A percentile compares a stretch with the other conserved stretches of the same genome.
These are phyloP conservation scores for Musa balbisiana DNA, from an alignment of 202 grass and related monocot genomes.

Conservation along the genomic window DNA sequence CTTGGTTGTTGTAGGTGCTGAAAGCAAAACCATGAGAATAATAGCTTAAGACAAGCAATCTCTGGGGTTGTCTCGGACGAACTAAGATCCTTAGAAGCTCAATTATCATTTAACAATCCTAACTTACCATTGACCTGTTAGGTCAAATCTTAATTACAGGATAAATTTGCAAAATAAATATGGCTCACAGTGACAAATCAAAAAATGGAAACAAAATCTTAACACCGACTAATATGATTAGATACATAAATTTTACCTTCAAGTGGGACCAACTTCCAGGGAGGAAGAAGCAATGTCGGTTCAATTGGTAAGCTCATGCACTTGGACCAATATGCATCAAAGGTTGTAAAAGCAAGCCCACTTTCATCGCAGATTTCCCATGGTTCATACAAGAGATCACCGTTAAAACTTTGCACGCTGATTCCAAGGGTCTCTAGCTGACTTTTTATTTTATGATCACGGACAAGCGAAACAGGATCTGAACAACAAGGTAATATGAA, in stretches of 20 bases:
- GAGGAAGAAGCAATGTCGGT: constrained; percentile 39
- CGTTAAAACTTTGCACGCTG: constrained; percentile 56
- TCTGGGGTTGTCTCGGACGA: no score
- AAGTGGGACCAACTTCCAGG: constrained; percentile 38
- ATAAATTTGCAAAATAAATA: background rate
- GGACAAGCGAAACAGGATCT: constrained; percentile 76
- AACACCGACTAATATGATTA: background rate
- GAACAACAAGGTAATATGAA: constrained; percentile 4
- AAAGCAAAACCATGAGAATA: no score
- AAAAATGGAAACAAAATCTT: background rate
- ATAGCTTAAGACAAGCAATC: no score
- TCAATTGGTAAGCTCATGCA: constrained; percentile 48
- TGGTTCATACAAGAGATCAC: constrained; percentile 74
- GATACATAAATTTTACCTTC: background rate
- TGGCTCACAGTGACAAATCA: background rate
- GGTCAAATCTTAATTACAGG: background rate
- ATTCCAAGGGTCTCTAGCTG: constrained; percentile 45
- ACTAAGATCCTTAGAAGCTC: no score
- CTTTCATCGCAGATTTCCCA: constrained; percentile 74
- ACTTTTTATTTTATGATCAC: constrained; percentile 71
- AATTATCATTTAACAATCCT: no score
- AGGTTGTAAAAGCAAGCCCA: constrained; percentile 60
- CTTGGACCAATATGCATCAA: constrained; percentile 64
- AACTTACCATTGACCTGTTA: no score
- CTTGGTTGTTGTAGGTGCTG: no score